Conservation (phyloP, 805 yeast species). For the Wickerhamomyces silvicola region DNA sequence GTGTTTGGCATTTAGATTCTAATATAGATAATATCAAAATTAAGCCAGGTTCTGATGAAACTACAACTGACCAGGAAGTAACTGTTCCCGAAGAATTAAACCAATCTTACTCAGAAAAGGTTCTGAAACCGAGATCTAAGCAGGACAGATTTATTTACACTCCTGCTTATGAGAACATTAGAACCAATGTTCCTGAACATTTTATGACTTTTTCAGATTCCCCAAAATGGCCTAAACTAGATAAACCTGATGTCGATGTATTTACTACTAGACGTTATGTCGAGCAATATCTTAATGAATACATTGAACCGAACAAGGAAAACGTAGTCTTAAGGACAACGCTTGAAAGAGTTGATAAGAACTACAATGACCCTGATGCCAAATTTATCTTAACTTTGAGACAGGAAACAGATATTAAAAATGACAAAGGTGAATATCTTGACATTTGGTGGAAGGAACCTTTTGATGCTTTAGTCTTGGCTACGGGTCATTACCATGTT, state of each 20-base stretch:
- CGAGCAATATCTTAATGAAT: not conserved
- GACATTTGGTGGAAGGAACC: constrained; percentile 35
- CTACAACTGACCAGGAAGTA: constrained; percentile 15
- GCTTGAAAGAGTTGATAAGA: constrained; percentile 26
- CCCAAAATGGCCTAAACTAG: not conserved
- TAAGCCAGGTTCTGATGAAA: not conserved
- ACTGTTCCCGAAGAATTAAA: not conserved
- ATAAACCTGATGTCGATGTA: constrained; percentile 1
- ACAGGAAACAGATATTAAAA: constrained; percentile 4
- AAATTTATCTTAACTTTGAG: constrained; percentile 30
- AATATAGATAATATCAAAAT: constrained; percentile 1
- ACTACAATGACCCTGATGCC: constrained; percentile 10
- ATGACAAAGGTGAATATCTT: not conserved
- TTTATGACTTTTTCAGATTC: constrained; percentile 1
- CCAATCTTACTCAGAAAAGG: not conserved
- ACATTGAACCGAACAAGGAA: not conserved
- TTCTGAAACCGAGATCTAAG: not conserved
- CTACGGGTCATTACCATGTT: constrained; percentile 51
- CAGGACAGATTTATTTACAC: not conserved
- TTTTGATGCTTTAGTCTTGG: constrained; percentile 51
- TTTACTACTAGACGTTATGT: not conserved
- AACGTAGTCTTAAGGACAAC: not conserved
- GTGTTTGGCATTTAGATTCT: constrained; percentile 34
- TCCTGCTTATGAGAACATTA: constrained; percentile 1
- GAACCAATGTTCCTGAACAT: constrained; percentile 2